phyloP scores from a whole-genome alignment of 495 filamentous ascomycete genomes.

The Hyaloscypha finlandica region DNA sequence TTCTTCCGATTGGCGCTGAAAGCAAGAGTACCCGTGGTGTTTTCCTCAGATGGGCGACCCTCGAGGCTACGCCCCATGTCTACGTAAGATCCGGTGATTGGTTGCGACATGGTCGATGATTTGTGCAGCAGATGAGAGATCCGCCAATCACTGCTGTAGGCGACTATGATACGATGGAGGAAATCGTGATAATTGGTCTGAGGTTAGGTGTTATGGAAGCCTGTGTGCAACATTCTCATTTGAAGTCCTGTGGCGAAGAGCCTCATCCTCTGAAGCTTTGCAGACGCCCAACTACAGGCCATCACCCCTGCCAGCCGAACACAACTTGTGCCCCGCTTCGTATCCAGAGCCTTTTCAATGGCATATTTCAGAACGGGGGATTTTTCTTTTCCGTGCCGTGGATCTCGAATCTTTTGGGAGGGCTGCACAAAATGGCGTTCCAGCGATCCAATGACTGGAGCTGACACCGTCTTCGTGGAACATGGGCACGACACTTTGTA shows the following conservation, averaged over 20 bases:
- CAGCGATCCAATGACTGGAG: too few species aligned
- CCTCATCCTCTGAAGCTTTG: too few species aligned
- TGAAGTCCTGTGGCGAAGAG: not conserved
- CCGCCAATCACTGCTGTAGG: not conserved
- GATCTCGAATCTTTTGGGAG: too few species aligned
- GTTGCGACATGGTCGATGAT: not conserved
- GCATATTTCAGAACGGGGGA: too few species aligned
- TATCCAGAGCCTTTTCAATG: too few species aligned
- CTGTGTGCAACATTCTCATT: not conserved
- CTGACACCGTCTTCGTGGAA: too few species aligned
- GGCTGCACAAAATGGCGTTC: too few species aligned
- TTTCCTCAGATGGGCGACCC: not conserved
- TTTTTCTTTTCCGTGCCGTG: too few species aligned
- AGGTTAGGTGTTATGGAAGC: not conserved
- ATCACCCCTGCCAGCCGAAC: too few species aligned
- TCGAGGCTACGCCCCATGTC: not conserved
- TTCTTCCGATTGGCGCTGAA: slow-evolving; percentile 1
- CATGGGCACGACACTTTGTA: too few species aligned
- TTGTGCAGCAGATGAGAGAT: not conserved
- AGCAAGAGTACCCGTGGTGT: not conserved
- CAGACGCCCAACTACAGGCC: too few species aligned
- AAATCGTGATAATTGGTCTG: not conserved
- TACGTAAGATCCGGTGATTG: not conserved
- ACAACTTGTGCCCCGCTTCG: too few species aligned
- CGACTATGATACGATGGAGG: not conserved